These are phyloP conservation scores for Silene latifolia DNA, from an alignment of 148 eudicot genomes.

Conservation along the genomic window DNA sequence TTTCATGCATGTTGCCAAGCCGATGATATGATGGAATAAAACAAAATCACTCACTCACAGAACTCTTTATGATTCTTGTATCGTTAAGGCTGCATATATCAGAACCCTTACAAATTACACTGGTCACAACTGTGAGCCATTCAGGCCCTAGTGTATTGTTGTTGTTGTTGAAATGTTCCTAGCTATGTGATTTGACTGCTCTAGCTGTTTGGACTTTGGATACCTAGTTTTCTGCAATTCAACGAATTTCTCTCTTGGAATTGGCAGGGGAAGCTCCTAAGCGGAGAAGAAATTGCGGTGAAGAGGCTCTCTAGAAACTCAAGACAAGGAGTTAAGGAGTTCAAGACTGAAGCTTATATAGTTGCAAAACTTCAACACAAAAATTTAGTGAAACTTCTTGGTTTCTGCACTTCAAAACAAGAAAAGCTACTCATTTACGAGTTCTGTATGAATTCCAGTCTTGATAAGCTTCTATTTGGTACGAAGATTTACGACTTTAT, in stretches of 20 bases:
- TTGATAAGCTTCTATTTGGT: constrained; percentile 28
- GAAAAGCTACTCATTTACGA: constrained; percentile 32
- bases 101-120: no score
- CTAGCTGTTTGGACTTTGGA: neutral
- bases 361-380: constrained; percentile 33
- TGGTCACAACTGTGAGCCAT: no score
- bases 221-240: neutral
- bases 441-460: constrained; percentile 27
- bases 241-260: neutral
- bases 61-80: no score
- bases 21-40: no score
- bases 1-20: no score
- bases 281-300: constrained; percentile 23
- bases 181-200: neutral
- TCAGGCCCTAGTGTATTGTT: no score
- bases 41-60: no score
- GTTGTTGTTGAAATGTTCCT: neutral
- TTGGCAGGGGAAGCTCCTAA: constrained; percentile 18
- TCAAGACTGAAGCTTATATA: constrained; percentile 28
- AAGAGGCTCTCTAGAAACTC: constrained; percentile 25
- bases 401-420: constrained; percentile 17
- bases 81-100: no score
- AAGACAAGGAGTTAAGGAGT: constrained; percentile 21
- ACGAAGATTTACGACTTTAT: neutral
- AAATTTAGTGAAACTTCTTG: constrained; percentile 28